Base-by-base conservation (phyloP, 345 rosid species). In the Anacardium occidentale region DNA sequence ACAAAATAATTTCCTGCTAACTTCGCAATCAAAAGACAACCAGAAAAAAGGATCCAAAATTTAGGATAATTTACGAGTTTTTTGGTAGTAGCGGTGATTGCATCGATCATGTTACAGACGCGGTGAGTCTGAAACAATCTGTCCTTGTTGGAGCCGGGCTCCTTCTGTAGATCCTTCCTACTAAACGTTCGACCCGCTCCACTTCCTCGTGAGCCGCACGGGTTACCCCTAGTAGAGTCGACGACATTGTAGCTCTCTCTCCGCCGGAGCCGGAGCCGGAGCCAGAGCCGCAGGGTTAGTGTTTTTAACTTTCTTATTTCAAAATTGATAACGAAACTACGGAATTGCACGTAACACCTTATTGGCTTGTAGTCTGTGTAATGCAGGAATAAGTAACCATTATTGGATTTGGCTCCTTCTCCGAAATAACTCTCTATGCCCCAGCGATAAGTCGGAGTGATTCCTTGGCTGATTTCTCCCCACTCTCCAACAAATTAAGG, bases 41-140 rank as follows among this genome's bases (percentile, higher is more conserved):
- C 13, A 50, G 52, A 37, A 42, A 21, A 26, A 29, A n/a, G n/a
- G n/a, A 37, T 7, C 22, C 14, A 18, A 51, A 15, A 5, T 60
- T 9, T 15, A 11, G 9, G 50, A 40, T 52, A 72, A 56, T 22
- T 77, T 80, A 96, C 98, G 7, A 93, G 95, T 71, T 86, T 91
- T 15, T 90, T 83, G 2, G 93, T 86, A 53, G 83, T 87, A 70
- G 83, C 65, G 62, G 76, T 76, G 77, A 93, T 79, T 47, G 88
- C 80, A 29, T 91, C 91, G 53, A 93, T 93, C 87, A 87, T 87
- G 78, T 81, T 81, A 64, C 93, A 97, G 45, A 90, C 99, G 7
- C 99, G 93, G 82, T 96, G 99, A 78, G 93, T 88, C 75, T 96
- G 99, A 4, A 77, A 83, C 77, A 93, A 82, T 61, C 97, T 86